These are phyloP conservation scores for Lentinula raphanica DNA, from an alignment of 768 basidiomycete species.

Conservation along the genomic window DNA sequence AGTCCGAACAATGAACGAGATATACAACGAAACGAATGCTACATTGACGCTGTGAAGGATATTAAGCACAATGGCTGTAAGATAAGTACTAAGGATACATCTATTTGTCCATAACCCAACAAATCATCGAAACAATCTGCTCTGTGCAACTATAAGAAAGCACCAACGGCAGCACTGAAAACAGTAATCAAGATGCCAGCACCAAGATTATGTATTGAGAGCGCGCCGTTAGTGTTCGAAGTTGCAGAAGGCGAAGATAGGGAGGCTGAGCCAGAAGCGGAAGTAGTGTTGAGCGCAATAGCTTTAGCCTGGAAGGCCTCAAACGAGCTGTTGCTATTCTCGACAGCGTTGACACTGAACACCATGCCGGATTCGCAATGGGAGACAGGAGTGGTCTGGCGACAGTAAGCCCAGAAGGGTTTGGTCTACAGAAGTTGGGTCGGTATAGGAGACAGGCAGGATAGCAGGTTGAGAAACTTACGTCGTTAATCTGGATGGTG, in stretches of 20 bases:
- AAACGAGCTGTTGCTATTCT: slow-evolving; percentile 45
- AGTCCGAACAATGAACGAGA: background rate
- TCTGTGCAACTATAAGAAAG: slow-evolving; percentile 13
- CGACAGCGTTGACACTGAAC: slow-evolving; percentile 50
- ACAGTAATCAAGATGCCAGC: slow-evolving; percentile 22
- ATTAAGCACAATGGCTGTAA: background rate
- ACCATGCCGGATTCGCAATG: slow-evolving; percentile 62
- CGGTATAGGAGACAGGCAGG: slow-evolving; percentile 2
- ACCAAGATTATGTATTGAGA: slow-evolving; percentile 14
- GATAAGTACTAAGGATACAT: background rate
- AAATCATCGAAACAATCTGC: background rate
- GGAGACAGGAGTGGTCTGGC: slow-evolving; percentile 24
- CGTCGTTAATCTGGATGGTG: slow-evolving; percentile 50
- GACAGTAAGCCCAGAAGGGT: slow-evolving; percentile 55
- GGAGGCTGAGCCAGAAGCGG: slow-evolving; percentile 12
- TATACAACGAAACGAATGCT: background rate
- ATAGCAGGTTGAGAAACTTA: slow-evolving; percentile 16
- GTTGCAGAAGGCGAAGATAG: slow-evolving; percentile 15
- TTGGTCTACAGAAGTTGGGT: slow-evolving; percentile 28
- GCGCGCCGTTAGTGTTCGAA: slow-evolving; percentile 8
- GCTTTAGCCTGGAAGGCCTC: slow-evolving; percentile 47
- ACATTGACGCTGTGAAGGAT: background rate
- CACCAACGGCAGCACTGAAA: slow-evolving; percentile 16
- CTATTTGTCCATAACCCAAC: background rate
- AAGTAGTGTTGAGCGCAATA: slow-evolving; percentile 37